Evolutionary conservation across 2,329 filamentous ascomycete genomes (phyloP).

Genomic region (Pyrenophora teres): DNA sequence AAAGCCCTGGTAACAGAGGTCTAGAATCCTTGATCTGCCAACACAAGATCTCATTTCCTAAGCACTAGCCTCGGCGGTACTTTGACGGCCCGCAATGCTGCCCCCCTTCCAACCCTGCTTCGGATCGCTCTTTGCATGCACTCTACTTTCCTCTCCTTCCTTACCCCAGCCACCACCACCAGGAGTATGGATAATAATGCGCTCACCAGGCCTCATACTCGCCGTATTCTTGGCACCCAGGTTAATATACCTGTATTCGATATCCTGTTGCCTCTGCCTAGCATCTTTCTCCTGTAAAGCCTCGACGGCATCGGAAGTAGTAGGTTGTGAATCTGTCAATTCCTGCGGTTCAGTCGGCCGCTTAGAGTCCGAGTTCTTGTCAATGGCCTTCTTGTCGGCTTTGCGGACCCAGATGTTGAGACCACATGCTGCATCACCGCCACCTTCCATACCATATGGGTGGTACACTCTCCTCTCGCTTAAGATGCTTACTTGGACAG

Average conservation of each 20-base stretch:
- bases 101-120: slow-evolving; percentile 64
- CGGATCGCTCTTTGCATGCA: slow-evolving; percentile 60
- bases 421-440: slow-evolving; percentile 76
- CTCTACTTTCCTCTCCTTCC: slow-evolving; percentile 61
- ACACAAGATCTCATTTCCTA: background rate
- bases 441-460: slow-evolving; percentile 83
- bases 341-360: slow-evolving; percentile 24
- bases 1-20: no score
- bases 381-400: slow-evolving; percentile 51
- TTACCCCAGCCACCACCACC: slow-evolving; percentile 79
- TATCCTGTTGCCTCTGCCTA: slow-evolving; percentile 49
- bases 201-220: slow-evolving; percentile 74
- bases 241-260: slow-evolving; percentile 66
- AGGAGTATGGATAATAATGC: slow-evolving; percentile 77
- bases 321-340: slow-evolving; percentile 44
- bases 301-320: slow-evolving; percentile 53
- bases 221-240: slow-evolving; percentile 81
- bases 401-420: slow-evolving; percentile 86
- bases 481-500: slow-evolving; percentile 77
- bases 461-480: slow-evolving; percentile 76
- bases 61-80: slow-evolving; percentile 54
- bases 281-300: slow-evolving; percentile 37
- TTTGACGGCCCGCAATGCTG: slow-evolving; percentile 61
- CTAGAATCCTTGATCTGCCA: no score
- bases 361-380: slow-evolving; percentile 31